Evolutionary conservation across 768 basidiomycete genomes (phyloP).

Genomic region (Lentinula guzmanii): DNA sequence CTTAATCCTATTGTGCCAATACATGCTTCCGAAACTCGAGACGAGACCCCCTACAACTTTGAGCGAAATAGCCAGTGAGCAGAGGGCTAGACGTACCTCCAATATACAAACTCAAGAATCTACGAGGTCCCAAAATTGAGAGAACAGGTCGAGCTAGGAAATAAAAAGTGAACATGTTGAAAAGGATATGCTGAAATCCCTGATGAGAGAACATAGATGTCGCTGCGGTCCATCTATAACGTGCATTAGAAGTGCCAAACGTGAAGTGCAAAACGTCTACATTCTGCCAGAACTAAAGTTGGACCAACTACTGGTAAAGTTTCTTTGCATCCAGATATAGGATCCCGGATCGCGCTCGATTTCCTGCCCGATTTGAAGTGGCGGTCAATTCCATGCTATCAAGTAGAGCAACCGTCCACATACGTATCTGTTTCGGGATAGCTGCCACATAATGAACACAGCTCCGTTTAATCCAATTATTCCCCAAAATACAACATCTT

Average conservation of each 20-base stretch:
- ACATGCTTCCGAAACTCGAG: conserved; percentile 43
- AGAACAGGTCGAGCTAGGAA: conserved; percentile 70
- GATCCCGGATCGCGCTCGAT: conserved; percentile 32
- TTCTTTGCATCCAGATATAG: conserved; percentile 45
- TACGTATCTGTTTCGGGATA: conserved; percentile 32
- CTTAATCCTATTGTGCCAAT: conserved; percentile 38
- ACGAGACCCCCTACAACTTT: conserved; percentile 50
- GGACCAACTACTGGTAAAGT: conserved; percentile 57
- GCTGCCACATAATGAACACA: conserved; percentile 58
- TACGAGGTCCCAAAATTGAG: conserved; percentile 53
- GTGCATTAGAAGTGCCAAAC: conserved; percentile 5
- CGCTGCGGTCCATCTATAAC: conserved; percentile 66
- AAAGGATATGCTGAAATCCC: conserved; percentile 52
- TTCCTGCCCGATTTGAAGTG: conserved; percentile 18
- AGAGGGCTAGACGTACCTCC: conserved; percentile 38
- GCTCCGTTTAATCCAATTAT: conserved; percentile 59
- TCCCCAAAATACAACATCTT: conserved; percentile 49
- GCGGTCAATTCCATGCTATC: conserved; percentile 1
- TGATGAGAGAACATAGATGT: conserved; percentile 71
- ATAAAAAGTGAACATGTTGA: conserved; percentile 75
- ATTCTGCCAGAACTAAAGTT: conserved; percentile 62
- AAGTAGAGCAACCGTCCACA: conserved; percentile 5
- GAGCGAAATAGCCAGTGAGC: neutral
- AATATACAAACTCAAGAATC: conserved; percentile 70
- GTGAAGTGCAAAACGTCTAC: conserved; percentile 30